These are phyloP conservation scores for Trichophyton simii DNA, from an alignment of 2,329 filamentous ascomycete species.

Conservation along the genomic window DNA sequence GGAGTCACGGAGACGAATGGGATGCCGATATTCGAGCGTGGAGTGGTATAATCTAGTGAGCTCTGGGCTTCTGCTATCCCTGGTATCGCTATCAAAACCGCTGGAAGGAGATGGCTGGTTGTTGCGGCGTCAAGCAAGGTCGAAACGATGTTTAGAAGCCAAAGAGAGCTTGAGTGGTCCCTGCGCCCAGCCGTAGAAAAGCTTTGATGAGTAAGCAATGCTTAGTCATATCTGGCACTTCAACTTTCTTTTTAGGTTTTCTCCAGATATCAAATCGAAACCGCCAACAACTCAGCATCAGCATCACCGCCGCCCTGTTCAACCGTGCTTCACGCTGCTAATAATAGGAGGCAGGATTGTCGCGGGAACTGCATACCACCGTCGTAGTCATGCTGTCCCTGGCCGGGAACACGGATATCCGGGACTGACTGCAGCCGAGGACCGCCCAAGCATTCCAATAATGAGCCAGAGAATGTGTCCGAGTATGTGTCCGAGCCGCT, in stretches of 20 bases:
- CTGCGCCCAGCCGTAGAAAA: constrained; percentile 17
- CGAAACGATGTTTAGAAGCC: constrained; percentile 11
- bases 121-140: constrained; percentile 7
- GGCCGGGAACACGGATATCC: too few relatives aligned
- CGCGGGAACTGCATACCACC: too few relatives aligned
- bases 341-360: background rate
- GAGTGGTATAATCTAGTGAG: background rate
- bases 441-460: background rate
- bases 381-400: background rate
- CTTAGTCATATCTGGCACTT: background rate
- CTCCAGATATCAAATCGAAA: background rate
- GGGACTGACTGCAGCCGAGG: background rate
- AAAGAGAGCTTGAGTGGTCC: constrained; percentile 20
- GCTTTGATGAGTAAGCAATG: constrained; percentile 4
- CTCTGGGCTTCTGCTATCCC: background rate
- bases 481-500: background rate
- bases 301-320: background rate
- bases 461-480: background rate
- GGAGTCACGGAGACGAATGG: background rate
- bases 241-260: background rate
- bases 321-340: background rate
- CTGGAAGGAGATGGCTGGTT: background rate
- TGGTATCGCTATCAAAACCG: background rate
- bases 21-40: too few relatives aligned
- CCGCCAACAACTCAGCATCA: background rate